Percentiles rank a stretch among this genome's conserved stretches.
These are phyloP conservation scores for Potentilla sterilis DNA, from an alignment of 306 rosid species.

Conservation along the genomic window DNA sequence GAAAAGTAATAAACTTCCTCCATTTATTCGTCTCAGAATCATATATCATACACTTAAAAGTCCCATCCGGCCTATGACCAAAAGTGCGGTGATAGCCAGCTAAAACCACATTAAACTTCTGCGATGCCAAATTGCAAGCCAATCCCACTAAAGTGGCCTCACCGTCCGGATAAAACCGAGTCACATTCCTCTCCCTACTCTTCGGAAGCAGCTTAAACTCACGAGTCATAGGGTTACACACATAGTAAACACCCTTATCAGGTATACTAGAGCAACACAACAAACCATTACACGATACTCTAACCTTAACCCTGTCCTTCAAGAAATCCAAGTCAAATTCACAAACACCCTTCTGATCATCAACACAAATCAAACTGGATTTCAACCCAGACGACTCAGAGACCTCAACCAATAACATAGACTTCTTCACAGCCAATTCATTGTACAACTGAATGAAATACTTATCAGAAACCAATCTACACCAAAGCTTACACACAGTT, in stretches of 20 bases:
- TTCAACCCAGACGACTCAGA: conserved; percentile 57
- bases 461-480: conserved; percentile 53
- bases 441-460: conserved; percentile 60
- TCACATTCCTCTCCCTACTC: conserved; percentile 77
- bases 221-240: conserved; percentile 78
- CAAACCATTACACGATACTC: conserved; percentile 85
- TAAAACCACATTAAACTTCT: conserved; percentile 64
- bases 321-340: conserved; percentile 63
- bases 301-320: conserved; percentile 69
- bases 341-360: conserved; percentile 63
- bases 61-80: conserved; percentile 79
- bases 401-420: conserved; percentile 67
- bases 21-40: conserved; percentile 74
- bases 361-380: conserved; percentile 71
- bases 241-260: conserved; percentile 75
- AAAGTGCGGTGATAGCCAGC: conserved; percentile 66
- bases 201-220: conserved; percentile 72
- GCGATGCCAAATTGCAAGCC: conserved; percentile 45
- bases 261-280: conserved; percentile 85
- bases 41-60: conserved; percentile 67
- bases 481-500: conserved; percentile 68
- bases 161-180: conserved; percentile 73
- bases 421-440: conserved; percentile 58
- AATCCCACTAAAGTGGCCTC: conserved; percentile 79
- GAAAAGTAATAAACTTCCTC: conserved; percentile 68